Evolutionary conservation across 2,329 filamentous ascomycete species (phyloP).

Genomic region (Aspergillus fischeri): DNA sequence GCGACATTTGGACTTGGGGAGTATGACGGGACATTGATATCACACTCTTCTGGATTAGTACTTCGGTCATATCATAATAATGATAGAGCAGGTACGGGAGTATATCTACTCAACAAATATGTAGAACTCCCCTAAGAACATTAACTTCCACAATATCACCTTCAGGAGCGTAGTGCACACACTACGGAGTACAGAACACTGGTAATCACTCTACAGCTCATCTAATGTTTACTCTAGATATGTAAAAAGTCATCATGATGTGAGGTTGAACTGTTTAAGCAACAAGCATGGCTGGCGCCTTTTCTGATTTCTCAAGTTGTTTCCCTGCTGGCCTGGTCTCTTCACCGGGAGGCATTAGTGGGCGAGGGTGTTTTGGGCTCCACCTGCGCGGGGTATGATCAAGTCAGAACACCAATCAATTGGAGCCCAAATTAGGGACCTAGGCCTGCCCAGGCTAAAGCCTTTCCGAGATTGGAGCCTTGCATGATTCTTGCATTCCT

Average conservation of each 20-base stretch:
- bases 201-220: too few relatives aligned
- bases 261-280: background rate
- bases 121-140: background rate
- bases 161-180: too few relatives aligned
- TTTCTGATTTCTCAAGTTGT: background rate
- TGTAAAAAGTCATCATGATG: background rate
- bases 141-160: too few relatives aligned
- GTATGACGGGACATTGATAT: background rate
- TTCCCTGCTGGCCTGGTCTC: background rate
- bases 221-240: background rate
- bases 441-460: slow-evolving; percentile 11
- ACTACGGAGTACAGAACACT: too few relatives aligned
- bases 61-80: too few relatives aligned
- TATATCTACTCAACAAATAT: background rate
- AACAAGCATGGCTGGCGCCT: background rate
- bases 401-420: slow-evolving; percentile 24
- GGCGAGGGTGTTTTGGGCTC: slow-evolving; percentile 14
- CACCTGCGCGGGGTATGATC: slow-evolving; percentile 27
- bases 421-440: background rate
- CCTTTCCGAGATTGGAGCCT: slow-evolving; percentile 27
- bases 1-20: background rate
- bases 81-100: too few relatives aligned
- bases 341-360: slow-evolving; percentile 23
- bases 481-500: slow-evolving; percentile 22
- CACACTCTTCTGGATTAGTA: background rate